phyloP scores from a whole-genome alignment of 495 filamentous ascomycete genomes.

The Friedmanniomyces endolithicus region DNA sequence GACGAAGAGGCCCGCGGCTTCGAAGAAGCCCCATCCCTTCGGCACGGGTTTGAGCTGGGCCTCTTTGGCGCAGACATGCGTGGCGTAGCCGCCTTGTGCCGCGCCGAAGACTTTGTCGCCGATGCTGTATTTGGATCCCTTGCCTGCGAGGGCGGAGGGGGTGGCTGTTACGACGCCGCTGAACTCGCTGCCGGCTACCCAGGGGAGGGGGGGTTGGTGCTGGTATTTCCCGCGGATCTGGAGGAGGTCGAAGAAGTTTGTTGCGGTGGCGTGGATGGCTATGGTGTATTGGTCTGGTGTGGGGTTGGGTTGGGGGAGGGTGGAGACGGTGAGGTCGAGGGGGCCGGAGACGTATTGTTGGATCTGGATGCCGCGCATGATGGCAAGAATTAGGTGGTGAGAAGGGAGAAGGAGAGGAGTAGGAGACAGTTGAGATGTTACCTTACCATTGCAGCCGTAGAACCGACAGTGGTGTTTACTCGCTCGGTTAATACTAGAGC shows the following conservation, averaged over 20 bases:
- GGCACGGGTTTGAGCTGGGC: slow-evolving; percentile 59
- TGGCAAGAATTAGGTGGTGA: neutral
- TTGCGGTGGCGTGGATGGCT: slow-evolving; percentile 72
- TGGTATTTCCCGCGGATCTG: slow-evolving; percentile 76
- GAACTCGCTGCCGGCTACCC: slow-evolving; percentile 81
- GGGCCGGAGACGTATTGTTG: slow-evolving; percentile 68
- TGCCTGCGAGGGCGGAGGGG: slow-evolving; percentile 36
- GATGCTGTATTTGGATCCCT: slow-evolving; percentile 46
- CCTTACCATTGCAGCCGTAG: too few species aligned
- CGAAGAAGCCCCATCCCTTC: slow-evolving; percentile 63
- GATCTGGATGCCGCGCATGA: slow-evolving; percentile 77
- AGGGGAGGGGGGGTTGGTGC: slow-evolving; percentile 57
- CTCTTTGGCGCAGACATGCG: slow-evolving; percentile 55
- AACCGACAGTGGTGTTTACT: too few species aligned
- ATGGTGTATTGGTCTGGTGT: slow-evolving; percentile 68
- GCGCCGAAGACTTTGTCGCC: slow-evolving; percentile 83
- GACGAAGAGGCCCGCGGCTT: slow-evolving; percentile 81
- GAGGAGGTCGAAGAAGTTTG: slow-evolving; percentile 93
- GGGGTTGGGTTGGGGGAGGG: slow-evolving; percentile 60
- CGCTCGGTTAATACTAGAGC: neutral
- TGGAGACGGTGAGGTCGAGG: slow-evolving; percentile 56
- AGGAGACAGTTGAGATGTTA: too few species aligned
- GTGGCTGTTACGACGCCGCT: slow-evolving; percentile 59
- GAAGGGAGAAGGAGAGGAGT: neutral
- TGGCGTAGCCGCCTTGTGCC: slow-evolving; percentile 75